phyloP scores from a whole-genome alignment of 768 basidiomycete species.

The Tylopilus intermedius region DNA sequence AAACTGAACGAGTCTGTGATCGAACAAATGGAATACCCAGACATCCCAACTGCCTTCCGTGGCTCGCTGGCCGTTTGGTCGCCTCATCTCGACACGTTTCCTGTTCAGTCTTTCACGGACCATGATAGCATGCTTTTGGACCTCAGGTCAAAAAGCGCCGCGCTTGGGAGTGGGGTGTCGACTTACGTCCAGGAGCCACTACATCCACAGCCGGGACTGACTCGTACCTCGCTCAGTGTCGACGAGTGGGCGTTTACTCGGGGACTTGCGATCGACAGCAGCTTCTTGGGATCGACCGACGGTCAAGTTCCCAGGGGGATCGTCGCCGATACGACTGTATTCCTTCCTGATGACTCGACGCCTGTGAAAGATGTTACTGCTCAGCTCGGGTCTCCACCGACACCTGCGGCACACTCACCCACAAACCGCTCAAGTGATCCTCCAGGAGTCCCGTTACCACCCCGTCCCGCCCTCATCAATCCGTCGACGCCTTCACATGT shows the following conservation, averaged over 20 bases:
- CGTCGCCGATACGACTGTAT: constrained; percentile 2
- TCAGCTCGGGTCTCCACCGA: neutral
- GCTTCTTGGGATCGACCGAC: constrained; percentile 9
- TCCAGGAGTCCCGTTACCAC: constrained; percentile 19
- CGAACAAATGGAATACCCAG: constrained; percentile 32
- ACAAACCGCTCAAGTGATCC: constrained; percentile 9
- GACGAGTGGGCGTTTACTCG: constrained; percentile 37
- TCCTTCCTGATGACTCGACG: constrained; percentile 14
- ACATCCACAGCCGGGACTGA: neutral
- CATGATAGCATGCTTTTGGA: constrained; percentile 35
- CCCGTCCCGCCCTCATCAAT: constrained; percentile 20
- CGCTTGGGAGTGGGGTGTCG: constrained; percentile 16
- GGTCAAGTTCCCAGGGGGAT: constrained; percentile 1
- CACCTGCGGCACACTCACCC: constrained; percentile 4
- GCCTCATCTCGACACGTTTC: constrained; percentile 24
- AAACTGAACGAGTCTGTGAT: constrained; percentile 18
- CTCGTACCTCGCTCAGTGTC: constrained; percentile 14
- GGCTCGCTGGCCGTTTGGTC: constrained; percentile 33
- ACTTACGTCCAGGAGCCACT: constrained; percentile 8
- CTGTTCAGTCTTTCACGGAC: constrained; percentile 21
- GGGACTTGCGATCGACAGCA: constrained; percentile 24
- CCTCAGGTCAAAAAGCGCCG: constrained; percentile 31
- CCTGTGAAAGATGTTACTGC: constrained; percentile 2
- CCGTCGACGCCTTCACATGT: constrained; percentile 28
- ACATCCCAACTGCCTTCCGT: constrained; percentile 40